These are phyloP conservation scores for Ophiobolus disseminans DNA, from an alignment of 2,329 filamentous ascomycete species.

Conservation along the genomic window DNA sequence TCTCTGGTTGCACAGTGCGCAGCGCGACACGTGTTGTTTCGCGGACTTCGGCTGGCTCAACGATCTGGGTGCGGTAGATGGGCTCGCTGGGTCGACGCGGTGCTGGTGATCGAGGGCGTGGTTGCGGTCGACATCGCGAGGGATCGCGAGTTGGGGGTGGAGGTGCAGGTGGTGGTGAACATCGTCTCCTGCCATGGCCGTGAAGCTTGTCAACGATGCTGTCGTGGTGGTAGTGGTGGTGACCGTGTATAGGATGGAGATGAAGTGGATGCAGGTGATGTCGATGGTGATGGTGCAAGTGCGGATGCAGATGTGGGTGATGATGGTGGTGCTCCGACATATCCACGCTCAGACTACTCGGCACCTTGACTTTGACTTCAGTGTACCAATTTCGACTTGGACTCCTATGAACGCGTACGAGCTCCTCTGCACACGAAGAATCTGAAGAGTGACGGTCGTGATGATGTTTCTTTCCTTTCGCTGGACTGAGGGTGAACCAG, in stretches of 20 bases:
- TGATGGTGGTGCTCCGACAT: constrained; percentile 22
- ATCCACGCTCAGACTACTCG: constrained; percentile 23
- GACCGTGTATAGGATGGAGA: constrained; percentile 36
- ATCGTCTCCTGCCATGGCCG: constrained; percentile 29
- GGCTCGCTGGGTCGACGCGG: constrained; percentile 25
- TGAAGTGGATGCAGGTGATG: constrained; percentile 21
- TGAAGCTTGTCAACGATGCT: constrained; percentile 17
- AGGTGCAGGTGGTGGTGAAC: constrained; percentile 15
- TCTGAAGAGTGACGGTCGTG: constrained; percentile 24
- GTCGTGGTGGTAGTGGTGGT: constrained; percentile 25
- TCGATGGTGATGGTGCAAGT: constrained; percentile 23
- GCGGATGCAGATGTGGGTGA: constrained; percentile 24
- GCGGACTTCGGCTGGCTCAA: constrained; percentile 31
- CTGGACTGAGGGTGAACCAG: constrained; percentile 42
- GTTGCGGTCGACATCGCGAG: constrained; percentile 7
- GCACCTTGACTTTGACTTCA: constrained; percentile 31
- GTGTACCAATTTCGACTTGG: constrained; percentile 25
- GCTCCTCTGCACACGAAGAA: constrained; percentile 35
- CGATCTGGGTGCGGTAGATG: constrained; percentile 40
- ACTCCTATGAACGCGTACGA: constrained; percentile 37
- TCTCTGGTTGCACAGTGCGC: constrained; percentile 19
- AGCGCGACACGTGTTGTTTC: constrained; percentile 37
- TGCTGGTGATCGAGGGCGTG: constrained; percentile 9
- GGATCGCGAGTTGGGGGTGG: constrained; percentile 23
- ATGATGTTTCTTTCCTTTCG: constrained; percentile 25